Base-by-base conservation (phyloP, 176 grass and related monocot species). In the Lolium multiflorum region DNA sequence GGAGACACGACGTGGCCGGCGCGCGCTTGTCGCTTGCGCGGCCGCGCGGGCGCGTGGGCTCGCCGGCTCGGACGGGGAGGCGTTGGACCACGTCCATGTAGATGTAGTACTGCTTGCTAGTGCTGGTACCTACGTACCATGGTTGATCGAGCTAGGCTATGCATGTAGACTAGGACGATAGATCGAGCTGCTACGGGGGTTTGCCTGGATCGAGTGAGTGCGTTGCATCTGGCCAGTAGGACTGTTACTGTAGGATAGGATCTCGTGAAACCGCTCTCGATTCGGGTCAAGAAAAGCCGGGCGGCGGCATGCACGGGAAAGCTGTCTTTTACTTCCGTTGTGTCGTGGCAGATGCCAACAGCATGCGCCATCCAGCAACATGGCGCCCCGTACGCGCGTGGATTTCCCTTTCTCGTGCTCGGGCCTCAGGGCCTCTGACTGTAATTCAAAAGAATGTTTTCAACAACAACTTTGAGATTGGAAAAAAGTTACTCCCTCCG, bases 311-410 rank as follows among this genome's bases (percentile, higher is more conserved):
- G 6, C 9, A 25, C 46, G 71, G 44, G n/a, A 81, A 89, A 67
- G 82, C 17, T 11, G 14, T 24, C 84, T 84, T 89, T 79, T 48
- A 16, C 52, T 24, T 63, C 58, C 77, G 48, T 54, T 68, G 67
- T 89, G 88, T 83, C 77, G 68, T 47, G 76, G 57, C 38, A 47
- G 58, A 56, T 10, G 76, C 46, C 76, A 74, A 52, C 67, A 84
- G 68, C 82, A 74, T 57, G 82, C 87, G 9, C 3, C 43, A 31
- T 62, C 12, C 5, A 15, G 51, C 41, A 43, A 43, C 41, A 2
- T 35, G 31, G 31, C 31, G 31, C 31, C 31, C 31, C 31, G 31
- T 35, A 35, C 31, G 31, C 31, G 31, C 31, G 31, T 35, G 31
- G 31, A 35, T 35, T 35, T 35, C 31, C 31, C 31, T 35, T 35